phyloP scores from a whole-genome alignment of 2,329 filamentous ascomycete genomes.

The Fusarium sp. region DNA sequence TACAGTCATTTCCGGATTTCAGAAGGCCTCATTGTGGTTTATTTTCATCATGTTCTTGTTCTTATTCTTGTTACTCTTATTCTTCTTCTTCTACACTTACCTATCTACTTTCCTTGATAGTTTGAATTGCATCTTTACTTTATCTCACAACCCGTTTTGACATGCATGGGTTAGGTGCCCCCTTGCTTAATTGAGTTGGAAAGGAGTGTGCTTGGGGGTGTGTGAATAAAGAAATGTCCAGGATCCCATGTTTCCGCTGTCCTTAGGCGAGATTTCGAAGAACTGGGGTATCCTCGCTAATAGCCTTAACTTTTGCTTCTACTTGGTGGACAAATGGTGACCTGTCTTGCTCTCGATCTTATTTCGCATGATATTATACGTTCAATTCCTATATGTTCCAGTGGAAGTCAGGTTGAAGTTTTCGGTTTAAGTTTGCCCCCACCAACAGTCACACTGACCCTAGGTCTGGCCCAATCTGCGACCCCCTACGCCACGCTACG shows the following conservation, averaged over 20 bases:
- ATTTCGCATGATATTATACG: not conserved
- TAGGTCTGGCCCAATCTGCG: slow-evolving; percentile 38
- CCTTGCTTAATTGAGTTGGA: slow-evolving; percentile 14
- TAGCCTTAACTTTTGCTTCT: not conserved
- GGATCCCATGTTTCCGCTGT: slow-evolving; percentile 15
- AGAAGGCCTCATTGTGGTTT: not conserved
- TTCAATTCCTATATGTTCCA: not conserved
- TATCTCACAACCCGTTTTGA: not conserved
- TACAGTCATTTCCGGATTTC: slow-evolving; percentile 32
- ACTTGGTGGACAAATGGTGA: slow-evolving; percentile 3
- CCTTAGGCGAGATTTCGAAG: slow-evolving; percentile 20
- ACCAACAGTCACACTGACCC: slow-evolving; percentile 26
- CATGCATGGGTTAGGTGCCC: slow-evolving; percentile 8
- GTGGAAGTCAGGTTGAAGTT: slow-evolving; percentile 25
- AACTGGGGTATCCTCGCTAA: slow-evolving; percentile 9
- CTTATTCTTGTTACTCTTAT: not conserved
- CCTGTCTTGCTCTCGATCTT: not conserved
- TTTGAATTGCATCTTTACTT: slow-evolving; percentile 18
- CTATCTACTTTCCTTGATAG: slow-evolving; percentile 24
- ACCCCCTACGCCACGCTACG: slow-evolving; percentile 35
- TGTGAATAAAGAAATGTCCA: slow-evolving; percentile 18
- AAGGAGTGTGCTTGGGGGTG: slow-evolving; percentile 22
- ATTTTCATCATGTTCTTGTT: not conserved
- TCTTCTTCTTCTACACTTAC: slow-evolving; percentile 13
- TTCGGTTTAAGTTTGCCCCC: slow-evolving; percentile 29